phyloP scores from a whole-genome alignment of 2,329 filamentous ascomycete genomes.

The Penicillium sp. region DNA sequence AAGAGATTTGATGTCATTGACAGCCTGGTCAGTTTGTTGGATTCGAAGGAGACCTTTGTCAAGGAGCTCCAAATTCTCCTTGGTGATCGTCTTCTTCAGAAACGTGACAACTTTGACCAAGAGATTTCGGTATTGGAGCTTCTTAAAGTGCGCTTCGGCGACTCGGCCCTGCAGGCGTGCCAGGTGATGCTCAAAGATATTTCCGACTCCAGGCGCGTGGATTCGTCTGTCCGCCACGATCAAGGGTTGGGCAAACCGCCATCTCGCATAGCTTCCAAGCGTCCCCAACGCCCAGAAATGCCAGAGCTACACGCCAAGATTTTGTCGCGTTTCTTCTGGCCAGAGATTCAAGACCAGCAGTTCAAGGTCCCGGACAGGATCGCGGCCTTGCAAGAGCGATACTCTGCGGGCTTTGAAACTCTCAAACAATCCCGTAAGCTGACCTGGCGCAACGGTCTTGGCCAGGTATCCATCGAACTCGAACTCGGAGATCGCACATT shows the following conservation, averaged over 20 bases:
- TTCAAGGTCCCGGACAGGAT: slow-evolving; percentile 49
- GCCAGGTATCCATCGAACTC: slow-evolving; percentile 74
- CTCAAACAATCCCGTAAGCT: slow-evolving; percentile 83
- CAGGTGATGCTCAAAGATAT: slow-evolving; percentile 98
- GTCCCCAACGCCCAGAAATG: slow-evolving; percentile 25
- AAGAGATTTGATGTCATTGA: slow-evolving; percentile 89
- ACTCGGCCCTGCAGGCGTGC: slow-evolving; percentile 80
- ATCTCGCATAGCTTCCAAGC: slow-evolving; percentile 28
- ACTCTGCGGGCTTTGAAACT: slow-evolving; percentile 71
- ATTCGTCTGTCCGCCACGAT: slow-evolving; percentile 61
- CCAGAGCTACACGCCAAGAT: slow-evolving; percentile 73
- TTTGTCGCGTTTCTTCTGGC: slow-evolving; percentile 91
- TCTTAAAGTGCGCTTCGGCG: slow-evolving; percentile 83
- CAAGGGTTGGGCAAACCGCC: slow-evolving; percentile 37
- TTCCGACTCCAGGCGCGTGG: slow-evolving; percentile 73
- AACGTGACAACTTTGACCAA: slow-evolving; percentile 68
- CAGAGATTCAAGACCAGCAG: slow-evolving; percentile 61
- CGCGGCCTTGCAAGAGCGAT: slow-evolving; percentile 61
- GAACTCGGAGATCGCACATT: slow-evolving; percentile 78
- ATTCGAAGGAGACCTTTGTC: slow-evolving; percentile 87
- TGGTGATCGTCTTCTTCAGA: slow-evolving; percentile 70
- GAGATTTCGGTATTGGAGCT: slow-evolving; percentile 80
- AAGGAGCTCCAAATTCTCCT: slow-evolving; percentile 88
- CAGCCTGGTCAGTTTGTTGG: slow-evolving; percentile 81
- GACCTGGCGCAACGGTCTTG: slow-evolving; percentile 80